A percentile compares a stretch with the other conserved stretches of the same genome.
Evolutionary conservation across 192 early-diverging fungal species (phyloP).

Genomic region (Entomortierella beljakovae): DNA sequence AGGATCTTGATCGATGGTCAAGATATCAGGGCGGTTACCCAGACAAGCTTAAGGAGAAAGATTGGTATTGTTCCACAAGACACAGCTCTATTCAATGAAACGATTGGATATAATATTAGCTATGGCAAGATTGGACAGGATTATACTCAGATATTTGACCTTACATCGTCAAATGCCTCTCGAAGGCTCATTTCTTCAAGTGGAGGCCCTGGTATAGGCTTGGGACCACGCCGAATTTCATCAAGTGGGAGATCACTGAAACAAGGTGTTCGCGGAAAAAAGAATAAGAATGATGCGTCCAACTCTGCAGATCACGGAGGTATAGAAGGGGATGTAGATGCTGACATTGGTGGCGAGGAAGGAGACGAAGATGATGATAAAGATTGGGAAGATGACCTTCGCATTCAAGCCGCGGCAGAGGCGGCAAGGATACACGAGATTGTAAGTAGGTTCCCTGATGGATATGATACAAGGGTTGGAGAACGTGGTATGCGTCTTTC

Average conservation of each 20-base stretch:
- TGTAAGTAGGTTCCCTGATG: constrained; percentile 79
- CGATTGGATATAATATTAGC: constrained; percentile 89
- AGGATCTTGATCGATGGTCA: constrained; percentile 88
- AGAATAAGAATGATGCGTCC: constrained; percentile 6
- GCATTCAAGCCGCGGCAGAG: constrained; percentile 74
- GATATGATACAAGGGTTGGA: constrained; percentile 79
- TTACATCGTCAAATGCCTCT: background rate
- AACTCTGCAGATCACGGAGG: constrained; percentile 19
- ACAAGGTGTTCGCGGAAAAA: background rate
- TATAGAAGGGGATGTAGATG: constrained; percentile 75
- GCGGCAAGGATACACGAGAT: constrained; percentile 87
- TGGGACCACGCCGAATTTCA: background rate
- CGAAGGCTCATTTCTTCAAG: constrained; percentile 2
- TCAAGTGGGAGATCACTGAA: constrained; percentile 20
- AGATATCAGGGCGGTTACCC: constrained; percentile 76
- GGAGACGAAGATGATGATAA: constrained; percentile 37
- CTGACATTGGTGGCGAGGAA: constrained; percentile 50
- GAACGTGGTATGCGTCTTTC: constrained; percentile 82
- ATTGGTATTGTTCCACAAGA: constrained; percentile 94
- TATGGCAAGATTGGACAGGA: constrained; percentile 83
- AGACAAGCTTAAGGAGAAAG: constrained; percentile 77
- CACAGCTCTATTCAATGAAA: constrained; percentile 87
- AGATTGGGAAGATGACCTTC: constrained; percentile 47
- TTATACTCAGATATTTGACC: constrained; percentile 64
- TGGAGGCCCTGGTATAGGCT: constrained; percentile 12